Evolutionary conservation across 2,329 filamentous ascomycete genomes (phyloP).

Genomic region (Trichoderma asperellum): DNA sequence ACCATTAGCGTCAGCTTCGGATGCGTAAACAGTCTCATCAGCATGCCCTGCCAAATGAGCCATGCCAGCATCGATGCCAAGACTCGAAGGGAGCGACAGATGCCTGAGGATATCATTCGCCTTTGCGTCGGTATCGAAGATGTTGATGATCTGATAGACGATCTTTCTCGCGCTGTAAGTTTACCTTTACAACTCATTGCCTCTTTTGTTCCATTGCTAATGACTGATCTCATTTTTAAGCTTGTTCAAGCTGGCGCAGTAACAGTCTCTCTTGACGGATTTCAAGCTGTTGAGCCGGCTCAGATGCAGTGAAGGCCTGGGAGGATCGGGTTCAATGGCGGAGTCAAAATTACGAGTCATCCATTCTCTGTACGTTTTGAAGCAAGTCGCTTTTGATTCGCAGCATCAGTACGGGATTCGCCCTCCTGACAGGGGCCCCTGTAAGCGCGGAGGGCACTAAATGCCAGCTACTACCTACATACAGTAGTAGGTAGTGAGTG

Average conservation of each 20-base stretch:
- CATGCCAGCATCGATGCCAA: slow-evolving; percentile 98
- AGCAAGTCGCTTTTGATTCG: neutral
- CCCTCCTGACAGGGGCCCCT: neutral
- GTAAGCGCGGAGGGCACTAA: slow-evolving; percentile 32
- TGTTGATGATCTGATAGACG: slow-evolving; percentile 86
- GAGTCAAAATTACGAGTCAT: neutral
- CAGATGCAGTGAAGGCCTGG: slow-evolving; percentile 35
- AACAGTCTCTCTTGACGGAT: slow-evolving; percentile 79
- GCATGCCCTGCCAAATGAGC: slow-evolving; percentile 99
- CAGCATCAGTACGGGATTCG: neutral
- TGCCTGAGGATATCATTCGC: slow-evolving; percentile 96
- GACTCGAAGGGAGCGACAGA: slow-evolving; percentile 82
- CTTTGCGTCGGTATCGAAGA: slow-evolving; percentile 98
- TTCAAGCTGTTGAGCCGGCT: slow-evolving; percentile 62
- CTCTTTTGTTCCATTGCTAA: neutral
- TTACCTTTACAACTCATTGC: neutral
- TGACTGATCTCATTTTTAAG: slow-evolving; percentile 49
- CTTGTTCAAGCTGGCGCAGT: slow-evolving; percentile 95
- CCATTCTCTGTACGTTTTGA: neutral
- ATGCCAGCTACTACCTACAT: neutral
- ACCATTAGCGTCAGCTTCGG: slow-evolving; percentile 97
- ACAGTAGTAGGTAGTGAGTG: neutral
- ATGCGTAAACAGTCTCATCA: slow-evolving; percentile 97
- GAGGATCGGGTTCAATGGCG: neutral
- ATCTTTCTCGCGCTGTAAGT: slow-evolving; percentile 87